Evolutionary conservation across 768 basidiomycete species (phyloP), one percentile per base, ranked within the genome.

Genomic region (Russula griseocarnosa): DNA sequence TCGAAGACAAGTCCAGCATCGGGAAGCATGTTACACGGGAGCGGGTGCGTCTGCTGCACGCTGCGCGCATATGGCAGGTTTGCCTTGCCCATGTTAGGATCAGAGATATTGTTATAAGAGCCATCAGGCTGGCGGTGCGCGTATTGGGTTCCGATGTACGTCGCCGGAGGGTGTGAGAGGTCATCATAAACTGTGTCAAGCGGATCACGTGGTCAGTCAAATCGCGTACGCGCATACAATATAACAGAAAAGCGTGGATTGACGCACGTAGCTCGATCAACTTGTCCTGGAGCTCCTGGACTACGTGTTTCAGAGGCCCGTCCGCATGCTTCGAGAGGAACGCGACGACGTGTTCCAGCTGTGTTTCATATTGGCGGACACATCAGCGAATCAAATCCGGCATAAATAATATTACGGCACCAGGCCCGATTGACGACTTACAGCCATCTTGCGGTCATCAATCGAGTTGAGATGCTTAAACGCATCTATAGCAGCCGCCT

Each of bases 1-100:
- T 94, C 92, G 55, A 91, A 95, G 30, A 94, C 74, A 14, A 93
- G 76, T 11, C 88, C 89, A 18, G 92, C 76, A 73, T 94, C 92
- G 0, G 92, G 92, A 32, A 93, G 77, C 62, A 85, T 83, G 69
- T 87, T 83, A 51, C 71, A 76, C 0, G 90, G 86, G 3, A 90
- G 76, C 2, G 88, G 81, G 64, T 86, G 80, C 1, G 61, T 72
- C 71, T 88, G 86, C 67, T 90, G 87, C 26, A 93, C 92, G 52
- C 87, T 92, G 26, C 92, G 84, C n/a, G 90, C 81, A 71, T 94
- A 94, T 0, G 92, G 86, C 14, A 81, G 85, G 6, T 85, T 83
- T 2, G 92, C 89, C 76, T 86, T 86, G 52, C 93, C 93, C 75
- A 94, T 73, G 63, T 85, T 78, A 2, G 92, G 91, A 42, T 78